Percentiles rank a stretch among this genome's conserved stretches.
These are phyloP conservation scores for Vitis riparia DNA, from an alignment of 164 flowering plant species.

Conservation along the genomic window DNA sequence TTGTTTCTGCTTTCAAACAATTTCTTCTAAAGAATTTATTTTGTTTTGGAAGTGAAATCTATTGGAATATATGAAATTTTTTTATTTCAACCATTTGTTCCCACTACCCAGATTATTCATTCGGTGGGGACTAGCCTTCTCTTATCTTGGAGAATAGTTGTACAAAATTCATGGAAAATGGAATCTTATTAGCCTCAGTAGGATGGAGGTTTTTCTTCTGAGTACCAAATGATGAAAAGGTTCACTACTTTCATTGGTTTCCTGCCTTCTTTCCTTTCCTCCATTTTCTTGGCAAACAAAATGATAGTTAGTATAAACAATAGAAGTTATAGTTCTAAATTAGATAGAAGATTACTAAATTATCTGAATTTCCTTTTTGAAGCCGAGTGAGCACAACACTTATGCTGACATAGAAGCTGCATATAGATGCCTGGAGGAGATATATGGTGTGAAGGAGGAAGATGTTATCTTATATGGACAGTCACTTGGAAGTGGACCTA, in stretches of 20 bases:
- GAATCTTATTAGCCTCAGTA: too few species aligned
- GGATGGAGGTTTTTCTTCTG: too few species aligned
- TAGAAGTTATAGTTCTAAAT: neutral
- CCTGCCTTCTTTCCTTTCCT: neutral
- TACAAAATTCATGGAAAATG: too few species aligned
- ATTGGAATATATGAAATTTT: too few species aligned
- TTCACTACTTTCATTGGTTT: neutral
- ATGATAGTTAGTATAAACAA: neutral
- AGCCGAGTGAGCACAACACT: constrained; percentile 88
- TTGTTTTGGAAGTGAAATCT: too few species aligned
- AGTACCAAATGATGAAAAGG: too few species aligned
- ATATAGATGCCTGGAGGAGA: constrained; percentile 70
- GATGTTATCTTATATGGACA: constrained; percentile 82
- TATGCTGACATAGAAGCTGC: constrained; percentile 89
- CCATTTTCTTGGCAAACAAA: neutral
- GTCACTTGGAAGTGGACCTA: constrained; percentile 93
- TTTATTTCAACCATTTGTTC: too few species aligned
- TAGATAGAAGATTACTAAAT: neutral
- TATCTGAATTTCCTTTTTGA: constrained; percentile 1
- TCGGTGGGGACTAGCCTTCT: too few species aligned
- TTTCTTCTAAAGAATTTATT: too few species aligned
- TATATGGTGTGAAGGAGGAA: constrained; percentile 77
- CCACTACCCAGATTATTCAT: too few species aligned
- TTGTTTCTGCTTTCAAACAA: too few species aligned
- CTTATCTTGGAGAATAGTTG: too few species aligned